phyloP scores from a whole-genome alignment of 768 basidiomycete species.

The Pulveroboletus sp. region DNA sequence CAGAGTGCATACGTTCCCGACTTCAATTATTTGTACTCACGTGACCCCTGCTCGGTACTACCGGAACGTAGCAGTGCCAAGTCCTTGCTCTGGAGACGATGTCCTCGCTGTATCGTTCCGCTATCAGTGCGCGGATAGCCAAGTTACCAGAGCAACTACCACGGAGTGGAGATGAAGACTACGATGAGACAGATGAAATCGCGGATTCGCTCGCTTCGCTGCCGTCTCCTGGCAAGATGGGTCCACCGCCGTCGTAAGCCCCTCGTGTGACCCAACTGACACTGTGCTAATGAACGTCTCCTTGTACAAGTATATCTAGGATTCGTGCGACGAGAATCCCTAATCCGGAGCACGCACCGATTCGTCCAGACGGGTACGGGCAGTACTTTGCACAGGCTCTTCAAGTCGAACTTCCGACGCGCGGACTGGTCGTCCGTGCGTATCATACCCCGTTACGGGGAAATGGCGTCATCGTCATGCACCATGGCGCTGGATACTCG shows the following conservation, averaged over 20 bases:
- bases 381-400: constrained; percentile 76
- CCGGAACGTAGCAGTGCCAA: background rate
- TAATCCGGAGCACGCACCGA: constrained; percentile 65
- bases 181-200: constrained; percentile 45
- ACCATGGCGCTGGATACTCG: constrained; percentile 93
- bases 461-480: constrained; percentile 78
- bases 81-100: constrained; percentile 31
- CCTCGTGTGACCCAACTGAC: constrained; percentile 2
- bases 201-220: constrained; percentile 57
- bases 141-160: constrained; percentile 63
- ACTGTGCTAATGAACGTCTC: constrained; percentile 14
- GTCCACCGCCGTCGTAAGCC: constrained; percentile 60
- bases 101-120: constrained; percentile 73
- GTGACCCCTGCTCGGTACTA: background rate
- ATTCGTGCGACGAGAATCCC: constrained; percentile 33
- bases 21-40: background rate
- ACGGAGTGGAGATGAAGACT: constrained; percentile 36
- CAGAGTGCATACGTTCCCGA: too few relatives aligned
- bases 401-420: constrained; percentile 62
- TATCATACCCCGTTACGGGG: constrained; percentile 73
- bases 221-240: constrained; percentile 45
- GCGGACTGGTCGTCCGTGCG: constrained; percentile 65
- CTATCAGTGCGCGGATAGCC: constrained; percentile 68
- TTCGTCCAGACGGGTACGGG: constrained; percentile 54
- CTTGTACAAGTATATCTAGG: constrained; percentile 25